Conservation (phyloP, 345 rosid species). For the Salix purpurea region DNA sequence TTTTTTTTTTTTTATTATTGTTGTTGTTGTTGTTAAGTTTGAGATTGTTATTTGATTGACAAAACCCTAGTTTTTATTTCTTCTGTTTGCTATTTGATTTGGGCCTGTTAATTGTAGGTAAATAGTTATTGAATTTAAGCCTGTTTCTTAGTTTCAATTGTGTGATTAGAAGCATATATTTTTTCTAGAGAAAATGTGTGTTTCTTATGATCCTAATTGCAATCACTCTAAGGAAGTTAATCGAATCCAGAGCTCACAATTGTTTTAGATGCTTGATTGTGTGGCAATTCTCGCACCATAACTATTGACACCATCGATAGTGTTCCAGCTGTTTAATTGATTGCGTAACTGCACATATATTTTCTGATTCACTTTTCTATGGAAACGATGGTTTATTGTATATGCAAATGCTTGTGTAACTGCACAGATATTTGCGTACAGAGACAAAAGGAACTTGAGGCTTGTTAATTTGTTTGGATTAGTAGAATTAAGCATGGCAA, state of each 20-base stretch:
- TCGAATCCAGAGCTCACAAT: neutral
- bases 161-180: neutral
- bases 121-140: neutral
- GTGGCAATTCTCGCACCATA: neutral
- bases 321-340: neutral
- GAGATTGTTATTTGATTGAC: neutral
- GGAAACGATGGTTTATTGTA: too few species aligned
- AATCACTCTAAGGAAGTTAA: neutral
- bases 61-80: neutral
- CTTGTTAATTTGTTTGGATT: neutral
- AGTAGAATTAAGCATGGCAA: neutral
- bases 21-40: neutral
- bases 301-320: neutral
- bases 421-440: too few species aligned
- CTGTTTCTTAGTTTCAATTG: neutral
- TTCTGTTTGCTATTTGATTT: neutral
- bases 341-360: neutral
- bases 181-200: neutral
- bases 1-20: neutral
- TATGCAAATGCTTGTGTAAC: neutral
- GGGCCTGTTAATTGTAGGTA: neutral
- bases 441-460: neutral
- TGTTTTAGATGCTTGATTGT: neutral
- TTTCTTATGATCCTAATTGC: neutral
- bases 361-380: neutral